Evolutionary conservation across 1,284 basidiomycete species (phyloP), one percentile per base, ranked within the genome.

Genomic region (Ceratobasidium sp.): DNA sequence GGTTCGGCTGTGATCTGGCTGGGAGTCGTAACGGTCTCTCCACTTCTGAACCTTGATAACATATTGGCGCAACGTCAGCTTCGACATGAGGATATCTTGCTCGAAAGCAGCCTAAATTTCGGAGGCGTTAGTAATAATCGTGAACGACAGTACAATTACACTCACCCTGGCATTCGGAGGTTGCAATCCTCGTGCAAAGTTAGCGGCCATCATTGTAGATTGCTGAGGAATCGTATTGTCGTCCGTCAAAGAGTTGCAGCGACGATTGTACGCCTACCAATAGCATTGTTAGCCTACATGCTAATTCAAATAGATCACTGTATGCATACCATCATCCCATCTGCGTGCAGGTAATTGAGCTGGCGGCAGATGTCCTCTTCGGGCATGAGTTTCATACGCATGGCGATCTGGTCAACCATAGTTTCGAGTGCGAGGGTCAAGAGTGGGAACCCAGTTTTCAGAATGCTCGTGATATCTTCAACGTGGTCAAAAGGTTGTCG

Each of bases 361-460:
- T 96, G 89, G 18, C 98, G 90, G 83, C 98, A 98, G 21, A 96
- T 91, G 78, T 99, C 97, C 81, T 99, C 98, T 76, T 99, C 98
- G 1, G 90, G 88, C 7, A 89, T 87, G 1, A 94, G 89, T 82
- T 98, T 98, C 85, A 98, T 98, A 55, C 96, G 89, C 75, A 91
- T 88, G 50, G 90, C 87, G 77, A 99, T 93, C 82, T 99, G 97
- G 78, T 99, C 98, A 23, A 98, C 94, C 86, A 99, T 94, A 58
- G 96, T 98, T 83, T 99, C 98, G 86, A 99, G 88, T 70, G 95
- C 98, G 38, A 98, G 85, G 30, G 97, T 94, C 26, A 99, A 87
- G 18, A 99, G 87, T 0, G 98, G 98, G 85, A 98, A 98, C 0
- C 95, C 93, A 0, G 97, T 98, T 84, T 99, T 99, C 78, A 99